phyloP scores from a whole-genome alignment of 129 eudicot species.

The Pittosporum tobira region DNA sequence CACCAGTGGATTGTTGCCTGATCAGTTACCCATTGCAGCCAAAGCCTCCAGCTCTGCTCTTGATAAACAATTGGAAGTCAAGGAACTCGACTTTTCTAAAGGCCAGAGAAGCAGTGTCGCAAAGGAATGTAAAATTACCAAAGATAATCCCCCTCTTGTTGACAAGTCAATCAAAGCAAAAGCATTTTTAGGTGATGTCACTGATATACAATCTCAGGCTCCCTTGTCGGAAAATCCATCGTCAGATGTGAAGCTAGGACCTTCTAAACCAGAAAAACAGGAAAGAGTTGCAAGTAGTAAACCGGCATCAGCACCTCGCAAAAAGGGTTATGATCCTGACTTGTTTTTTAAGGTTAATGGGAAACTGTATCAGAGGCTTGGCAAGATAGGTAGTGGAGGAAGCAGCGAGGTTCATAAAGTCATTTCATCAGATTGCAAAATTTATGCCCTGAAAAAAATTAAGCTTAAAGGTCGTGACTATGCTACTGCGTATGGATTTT shows the following conservation, averaged over 20 bases:
- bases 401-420: conserved; percentile 99
- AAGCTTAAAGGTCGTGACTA: conserved; percentile 99
- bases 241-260: conserved; percentile 37
- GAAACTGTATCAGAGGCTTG: conserved; percentile 94
- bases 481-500: conserved; percentile 92
- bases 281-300: conserved; percentile 51
- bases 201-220: conserved; percentile 38
- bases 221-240: conserved; percentile 31
- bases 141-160: conserved; percentile 25
- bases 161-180: conserved; percentile 38
- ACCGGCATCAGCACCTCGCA: conserved; percentile 63
- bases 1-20: conserved; percentile 22
- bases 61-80: conserved; percentile 20
- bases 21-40: conserved; percentile 22
- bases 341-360: conserved; percentile 90
- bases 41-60: conserved; percentile 21
- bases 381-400: conserved; percentile 98
- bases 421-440: conserved; percentile 80
- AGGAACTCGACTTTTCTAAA: conserved; percentile 18
- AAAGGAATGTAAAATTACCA: conserved; percentile 22
- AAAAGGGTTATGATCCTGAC: conserved; percentile 65
- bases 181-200: conserved; percentile 18
- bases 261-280: conserved; percentile 42
- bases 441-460: conserved; percentile 90
- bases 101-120: conserved; percentile 22